A percentile compares a stretch with the other conserved stretches of the same genome.
Evolutionary conservation across 495 filamentous ascomycete species (phyloP).

Genomic region (Aspergillus affinis): DNA sequence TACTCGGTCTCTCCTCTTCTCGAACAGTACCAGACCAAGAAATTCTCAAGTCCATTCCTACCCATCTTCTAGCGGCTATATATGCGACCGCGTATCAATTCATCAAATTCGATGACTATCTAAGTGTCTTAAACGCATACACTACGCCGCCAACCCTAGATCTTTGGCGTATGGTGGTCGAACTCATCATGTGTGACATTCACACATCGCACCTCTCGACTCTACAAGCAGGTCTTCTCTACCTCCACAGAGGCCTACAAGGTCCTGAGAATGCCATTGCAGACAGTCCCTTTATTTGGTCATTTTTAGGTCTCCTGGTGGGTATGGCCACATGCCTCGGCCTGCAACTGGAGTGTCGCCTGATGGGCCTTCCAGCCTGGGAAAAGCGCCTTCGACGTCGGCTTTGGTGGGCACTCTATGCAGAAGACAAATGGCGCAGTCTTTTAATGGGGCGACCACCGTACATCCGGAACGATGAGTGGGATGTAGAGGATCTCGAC

Average conservation of each 20-base stretch:
- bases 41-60: constrained; percentile 23
- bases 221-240: constrained; percentile 35
- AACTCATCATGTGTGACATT: constrained; percentile 32
- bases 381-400: constrained; percentile 79
- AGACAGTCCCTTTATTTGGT: constrained; percentile 36
- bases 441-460: constrained; percentile 81
- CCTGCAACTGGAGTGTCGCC: constrained; percentile 79
- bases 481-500: constrained; percentile 70
- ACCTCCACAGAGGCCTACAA: constrained; percentile 25
- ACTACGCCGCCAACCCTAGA: constrained; percentile 23
- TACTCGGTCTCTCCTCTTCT: neutral
- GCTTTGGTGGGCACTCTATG: constrained; percentile 86
- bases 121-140: constrained; percentile 31
- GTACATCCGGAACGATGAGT: constrained; percentile 74
- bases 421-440: constrained; percentile 92
- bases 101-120: constrained; percentile 26
- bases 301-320: constrained; percentile 34
- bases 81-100: constrained; percentile 39
- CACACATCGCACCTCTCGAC: constrained; percentile 33
- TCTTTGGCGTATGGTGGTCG: constrained; percentile 34
- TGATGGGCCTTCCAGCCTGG: constrained; percentile 85
- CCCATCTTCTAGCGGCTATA: constrained; percentile 36
- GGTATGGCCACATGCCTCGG: constrained; percentile 54
- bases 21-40: neutral
- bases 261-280: constrained; percentile 21